Evolutionary conservation across 768 basidiomycete species (phyloP).

Genomic region (Albatrellus ellisii): DNA sequence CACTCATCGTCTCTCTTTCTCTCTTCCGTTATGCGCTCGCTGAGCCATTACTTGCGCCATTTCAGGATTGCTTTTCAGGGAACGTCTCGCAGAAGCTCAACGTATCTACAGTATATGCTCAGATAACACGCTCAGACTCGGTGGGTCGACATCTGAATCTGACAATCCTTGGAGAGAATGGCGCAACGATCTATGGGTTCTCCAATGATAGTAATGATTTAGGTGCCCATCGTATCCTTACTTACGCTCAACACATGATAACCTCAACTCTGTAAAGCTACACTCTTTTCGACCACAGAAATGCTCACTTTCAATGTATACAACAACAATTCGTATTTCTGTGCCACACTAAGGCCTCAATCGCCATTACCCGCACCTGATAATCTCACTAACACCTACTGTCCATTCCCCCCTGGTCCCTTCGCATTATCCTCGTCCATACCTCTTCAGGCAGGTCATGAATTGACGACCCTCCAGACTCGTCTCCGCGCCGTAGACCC

Average conservation of each 20-base stretch:
- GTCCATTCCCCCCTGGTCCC: conserved; percentile 67
- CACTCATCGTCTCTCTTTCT: conserved; percentile 8
- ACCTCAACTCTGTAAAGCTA: conserved; percentile 35
- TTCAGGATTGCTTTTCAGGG: conserved; percentile 55
- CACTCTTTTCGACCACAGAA: conserved; percentile 73
- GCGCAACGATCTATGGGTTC: conserved; percentile 44
- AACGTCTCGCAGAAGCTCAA: conserved; percentile 44
- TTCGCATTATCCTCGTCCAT: conserved; percentile 74
- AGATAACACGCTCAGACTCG: conserved; percentile 36
- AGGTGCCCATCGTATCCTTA: conserved; percentile 29
- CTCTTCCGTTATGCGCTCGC: conserved; percentile 11
- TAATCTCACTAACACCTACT: conserved; percentile 33
- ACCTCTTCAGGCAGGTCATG: conserved; percentile 48
- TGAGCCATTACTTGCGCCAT: conserved; percentile 24
- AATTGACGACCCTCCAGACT: conserved; percentile 75
- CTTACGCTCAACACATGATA: conserved; percentile 9
- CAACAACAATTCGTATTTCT: conserved; percentile 62
- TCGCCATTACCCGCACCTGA: conserved; percentile 43
- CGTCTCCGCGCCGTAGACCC: conserved; percentile 85
- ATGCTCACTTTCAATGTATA: conserved; percentile 70
- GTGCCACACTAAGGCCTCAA: conserved; percentile 64
- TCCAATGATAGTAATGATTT: conserved; percentile 47
- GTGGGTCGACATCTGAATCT: conserved; percentile 46
- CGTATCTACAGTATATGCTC: conserved; percentile 60
- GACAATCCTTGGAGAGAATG: conserved; percentile 54